Conservation (phyloP, 805 yeast species). For the Danielia oregonensis region DNA sequence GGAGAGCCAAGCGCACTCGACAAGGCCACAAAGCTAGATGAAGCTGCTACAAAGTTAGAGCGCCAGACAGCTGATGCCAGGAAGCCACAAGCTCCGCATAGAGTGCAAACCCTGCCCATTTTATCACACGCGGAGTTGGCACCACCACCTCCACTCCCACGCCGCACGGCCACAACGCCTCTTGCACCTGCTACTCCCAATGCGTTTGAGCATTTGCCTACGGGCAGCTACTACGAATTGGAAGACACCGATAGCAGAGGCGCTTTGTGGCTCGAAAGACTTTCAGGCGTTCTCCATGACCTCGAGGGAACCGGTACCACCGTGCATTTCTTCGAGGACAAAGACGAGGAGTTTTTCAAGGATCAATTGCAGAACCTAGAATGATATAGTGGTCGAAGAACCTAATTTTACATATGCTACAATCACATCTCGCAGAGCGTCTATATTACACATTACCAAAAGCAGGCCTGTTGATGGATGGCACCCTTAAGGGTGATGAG, state of each 20-base stretch:
- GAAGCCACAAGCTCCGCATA: no score
- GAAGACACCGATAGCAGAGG: constrained; percentile 37
- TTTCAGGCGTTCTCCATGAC: constrained; percentile 24
- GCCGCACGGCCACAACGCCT: constrained; percentile 14
- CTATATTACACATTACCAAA: constrained; percentile 7
- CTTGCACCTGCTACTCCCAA: constrained; percentile 4
- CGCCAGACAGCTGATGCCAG: no score
- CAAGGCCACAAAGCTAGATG: constrained; percentile 1
- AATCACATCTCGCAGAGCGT: not conserved
- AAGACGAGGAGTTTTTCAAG: constrained; percentile 31
- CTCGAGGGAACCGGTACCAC: constrained; percentile 28
- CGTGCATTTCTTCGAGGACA: constrained; percentile 30
- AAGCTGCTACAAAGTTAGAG: not conserved
- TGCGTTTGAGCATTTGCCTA: constrained; percentile 23
- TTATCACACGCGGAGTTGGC: constrained; percentile 2
- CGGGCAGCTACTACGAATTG: constrained; percentile 26
- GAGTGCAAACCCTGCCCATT: no score
- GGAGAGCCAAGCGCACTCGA: no score
- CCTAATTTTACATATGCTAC: not conserved
- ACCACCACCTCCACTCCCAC: constrained; percentile 30
- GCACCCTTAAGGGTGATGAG: not conserved
- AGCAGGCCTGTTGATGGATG: constrained; percentile 1
- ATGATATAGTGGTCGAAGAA: not conserved
- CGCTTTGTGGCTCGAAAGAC: constrained; percentile 35
- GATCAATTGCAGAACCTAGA: constrained; percentile 11